Conservation (phyloP, 768 basidiomycete genomes). For the Agaricus subrufescens region DNA sequence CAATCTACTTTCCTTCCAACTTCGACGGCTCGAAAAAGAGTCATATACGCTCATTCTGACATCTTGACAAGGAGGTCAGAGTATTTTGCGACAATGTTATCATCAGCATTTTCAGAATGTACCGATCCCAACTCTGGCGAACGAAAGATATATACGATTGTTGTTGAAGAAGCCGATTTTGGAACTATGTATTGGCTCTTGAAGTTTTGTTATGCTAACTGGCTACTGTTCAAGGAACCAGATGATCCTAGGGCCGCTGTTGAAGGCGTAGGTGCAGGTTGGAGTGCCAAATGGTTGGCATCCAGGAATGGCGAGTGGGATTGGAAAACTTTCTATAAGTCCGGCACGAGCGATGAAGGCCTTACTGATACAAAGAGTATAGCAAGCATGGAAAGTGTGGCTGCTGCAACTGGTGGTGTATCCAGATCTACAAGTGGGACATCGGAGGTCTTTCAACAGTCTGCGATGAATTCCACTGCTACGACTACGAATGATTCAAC, state of each 20-base stretch:
- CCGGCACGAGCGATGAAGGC: constrained; percentile 24
- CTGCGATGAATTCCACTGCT: constrained; percentile 19
- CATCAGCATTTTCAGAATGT: constrained; percentile 67
- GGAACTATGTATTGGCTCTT: constrained; percentile 76
- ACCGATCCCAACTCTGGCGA: constrained; percentile 33
- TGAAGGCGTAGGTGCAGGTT: constrained; percentile 62
- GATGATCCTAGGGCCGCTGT: constrained; percentile 68
- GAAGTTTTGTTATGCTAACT: constrained; percentile 74
- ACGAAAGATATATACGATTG: constrained; percentile 55
- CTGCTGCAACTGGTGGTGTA: constrained; percentile 20
- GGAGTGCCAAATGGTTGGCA: constrained; percentile 55
- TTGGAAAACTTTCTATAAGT: constrained; percentile 59
- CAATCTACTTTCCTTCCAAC: constrained; percentile 36
- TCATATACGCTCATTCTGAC: constrained; percentile 77
- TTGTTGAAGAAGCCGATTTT: constrained; percentile 78
- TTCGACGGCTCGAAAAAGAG: constrained; percentile 60
- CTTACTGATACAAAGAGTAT: constrained; percentile 42
- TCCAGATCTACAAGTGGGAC: constrained; percentile 26
- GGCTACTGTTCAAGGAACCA: constrained; percentile 62
- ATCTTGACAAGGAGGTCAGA: constrained; percentile 72
- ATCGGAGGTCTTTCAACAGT: constrained; percentile 21
- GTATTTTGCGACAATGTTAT: constrained; percentile 73
- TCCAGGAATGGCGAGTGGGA: constrained; percentile 56
- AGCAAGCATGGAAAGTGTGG: constrained; percentile 46
- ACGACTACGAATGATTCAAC: constrained; percentile 15